Base-by-base conservation (phyloP, 495 filamentous ascomycete genomes). In the Tuber borchii region DNA sequence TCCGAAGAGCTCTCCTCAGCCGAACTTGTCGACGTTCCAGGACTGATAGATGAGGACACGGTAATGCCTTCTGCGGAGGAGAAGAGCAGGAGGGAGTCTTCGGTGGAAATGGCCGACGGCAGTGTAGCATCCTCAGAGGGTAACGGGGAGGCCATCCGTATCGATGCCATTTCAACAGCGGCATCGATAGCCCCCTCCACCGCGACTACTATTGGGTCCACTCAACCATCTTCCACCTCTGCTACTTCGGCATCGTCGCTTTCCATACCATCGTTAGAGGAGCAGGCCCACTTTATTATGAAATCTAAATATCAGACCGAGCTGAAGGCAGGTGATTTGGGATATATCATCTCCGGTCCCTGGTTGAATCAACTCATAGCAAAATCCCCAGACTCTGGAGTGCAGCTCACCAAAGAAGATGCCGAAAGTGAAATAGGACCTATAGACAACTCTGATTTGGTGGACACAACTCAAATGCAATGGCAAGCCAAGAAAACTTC, bases 391-490 rank as follows among this genome's bases (percentile, higher is more conserved):
- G 44, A 90, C 65, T 84, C 69, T 45, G 75, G 42, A 19, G 40
- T 88, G 5, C 87, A 90, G 31, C 83, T 85, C 42, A 86, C 85
- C 20, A 88, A 87, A 77, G 92, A 94, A 79, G 88, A 89, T 70
- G 86, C 87, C 44, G 90, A 92, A 74, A 89, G 87, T 17, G 86
- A 90, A 17, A 87, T 95, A 46, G 94, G 93, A 3, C 93, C 93
- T 0, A 90, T 98, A 43, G 93, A 97, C 85, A 98, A 97, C 82
- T 89, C 92, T 8, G 92, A 93, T 78, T 88, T 91, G 19, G 72
- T 82, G 7, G 85, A 87, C 71, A 74, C 75, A 48, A 61, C 44
- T 31, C 76, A 84, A 44, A 69, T 77, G 17, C 75, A 82, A 69
- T 68, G 71, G 31, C 76, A 72, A 61, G 37, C 68, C 19, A 75